phyloP scores from a whole-genome alignment of 768 basidiomycete genomes.

The Boletus pseudopeckii region DNA sequence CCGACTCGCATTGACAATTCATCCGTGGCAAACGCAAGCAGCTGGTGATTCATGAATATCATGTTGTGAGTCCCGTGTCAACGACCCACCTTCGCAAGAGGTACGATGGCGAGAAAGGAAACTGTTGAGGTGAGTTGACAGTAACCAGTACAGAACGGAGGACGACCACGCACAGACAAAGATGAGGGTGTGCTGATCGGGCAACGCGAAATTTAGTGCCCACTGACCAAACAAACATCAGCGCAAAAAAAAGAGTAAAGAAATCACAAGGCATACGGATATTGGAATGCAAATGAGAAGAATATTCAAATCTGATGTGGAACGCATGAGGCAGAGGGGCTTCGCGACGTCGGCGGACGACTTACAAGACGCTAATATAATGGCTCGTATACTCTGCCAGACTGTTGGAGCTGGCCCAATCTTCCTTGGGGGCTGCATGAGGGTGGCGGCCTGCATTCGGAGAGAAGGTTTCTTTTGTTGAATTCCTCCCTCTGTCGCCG shows the following conservation, averaged over 20 bases:
- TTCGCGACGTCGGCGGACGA: not conserved
- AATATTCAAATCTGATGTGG: conserved; percentile 59
- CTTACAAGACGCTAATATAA: conserved; percentile 58
- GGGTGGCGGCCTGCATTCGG: conserved; percentile 22
- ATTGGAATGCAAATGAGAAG: conserved; percentile 69
- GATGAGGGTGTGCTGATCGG: conserved; percentile 53
- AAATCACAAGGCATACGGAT: conserved; percentile 41
- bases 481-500: not conserved
- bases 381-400: conserved; percentile 47
- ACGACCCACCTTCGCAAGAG: conserved; percentile 64
- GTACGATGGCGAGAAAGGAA: conserved; percentile 79
- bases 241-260: not conserved
- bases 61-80: not conserved
- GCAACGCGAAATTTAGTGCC: conserved; percentile 63
- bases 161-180: conserved; percentile 62
- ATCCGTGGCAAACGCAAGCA: conserved; percentile 83
- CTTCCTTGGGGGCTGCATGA: conserved; percentile 38
- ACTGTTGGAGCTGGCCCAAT: conserved; percentile 43
- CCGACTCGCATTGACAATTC: conserved; percentile 80
- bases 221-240: conserved; percentile 44
- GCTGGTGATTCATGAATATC: conserved; percentile 34
- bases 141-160: not conserved
- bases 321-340: not conserved
- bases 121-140: conserved; percentile 38
- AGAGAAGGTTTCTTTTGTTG: conserved; percentile 6